A percentile compares a stretch with the other conserved stretches of the same genome.
Evolutionary conservation across 106 monocot species (phyloP).

Genomic region (Cymbidium sinense): DNA sequence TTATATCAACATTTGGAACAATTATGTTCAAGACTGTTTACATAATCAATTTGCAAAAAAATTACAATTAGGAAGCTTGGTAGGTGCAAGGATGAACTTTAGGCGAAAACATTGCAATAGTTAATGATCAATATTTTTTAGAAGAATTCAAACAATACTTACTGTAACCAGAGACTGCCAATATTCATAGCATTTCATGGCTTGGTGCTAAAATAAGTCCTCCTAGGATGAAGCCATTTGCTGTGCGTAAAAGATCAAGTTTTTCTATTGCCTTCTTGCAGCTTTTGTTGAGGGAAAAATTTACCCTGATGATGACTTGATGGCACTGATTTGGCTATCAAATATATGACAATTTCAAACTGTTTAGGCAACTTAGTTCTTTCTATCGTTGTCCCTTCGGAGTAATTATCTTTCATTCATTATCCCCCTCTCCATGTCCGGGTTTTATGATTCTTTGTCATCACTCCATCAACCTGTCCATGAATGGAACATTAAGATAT

Average conservation of each 20-base stretch:
- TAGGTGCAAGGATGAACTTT: no score
- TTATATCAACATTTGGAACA: no score
- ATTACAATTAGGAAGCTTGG: no score
- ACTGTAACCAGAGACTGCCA: neutral
- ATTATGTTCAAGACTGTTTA: no score
- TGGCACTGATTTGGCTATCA: neutral
- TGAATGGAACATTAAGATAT: neutral
- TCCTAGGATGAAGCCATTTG: neutral
- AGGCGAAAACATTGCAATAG: no score
- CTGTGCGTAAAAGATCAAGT: neutral
- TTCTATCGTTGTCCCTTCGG: neutral
- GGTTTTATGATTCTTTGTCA: neutral
- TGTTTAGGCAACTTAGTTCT: neutral
- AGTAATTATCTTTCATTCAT: neutral
- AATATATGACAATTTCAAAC: neutral
- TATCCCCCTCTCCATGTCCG: neutral
- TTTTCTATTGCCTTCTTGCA: neutral
- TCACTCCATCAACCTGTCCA: neutral
- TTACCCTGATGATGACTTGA: neutral
- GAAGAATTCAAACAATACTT: no score
- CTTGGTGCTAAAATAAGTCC: no score
- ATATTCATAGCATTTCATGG: neutral
- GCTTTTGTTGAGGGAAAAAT: neutral
- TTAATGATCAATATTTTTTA: no score
- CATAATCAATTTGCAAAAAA: no score